Evolutionary conservation across 2,329 filamentous ascomycete genomes (phyloP).

Genomic region (Madurella fahalii): DNA sequence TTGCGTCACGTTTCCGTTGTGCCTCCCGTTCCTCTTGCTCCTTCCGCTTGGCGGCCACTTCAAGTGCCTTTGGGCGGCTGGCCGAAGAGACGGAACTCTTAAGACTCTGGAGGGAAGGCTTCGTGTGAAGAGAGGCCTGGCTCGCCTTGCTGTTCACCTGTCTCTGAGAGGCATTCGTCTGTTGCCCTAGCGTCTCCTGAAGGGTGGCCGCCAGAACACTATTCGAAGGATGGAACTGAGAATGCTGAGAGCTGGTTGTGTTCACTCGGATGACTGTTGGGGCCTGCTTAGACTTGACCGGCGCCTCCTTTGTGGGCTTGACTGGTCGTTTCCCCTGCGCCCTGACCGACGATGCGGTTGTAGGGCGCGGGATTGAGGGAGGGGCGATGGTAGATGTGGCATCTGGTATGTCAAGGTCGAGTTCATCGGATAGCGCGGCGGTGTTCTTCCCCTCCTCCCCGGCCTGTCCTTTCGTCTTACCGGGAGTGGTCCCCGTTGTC

Average conservation of each 20-base stretch:
- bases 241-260: constrained; percentile 55
- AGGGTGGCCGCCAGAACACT: constrained; percentile 54
- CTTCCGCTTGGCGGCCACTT: constrained; percentile 74
- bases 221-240: constrained; percentile 57
- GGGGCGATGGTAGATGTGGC: constrained; percentile 55
- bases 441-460: constrained; percentile 33
- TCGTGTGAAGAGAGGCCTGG: constrained; percentile 59
- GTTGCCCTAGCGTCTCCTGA: constrained; percentile 48
- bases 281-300: constrained; percentile 58
- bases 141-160: constrained; percentile 62
- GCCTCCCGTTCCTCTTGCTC: constrained; percentile 80
- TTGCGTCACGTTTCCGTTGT: constrained; percentile 74
- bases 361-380: constrained; percentile 53
- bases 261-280: constrained; percentile 71
- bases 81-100: constrained; percentile 61
- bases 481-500: constrained; percentile 48
- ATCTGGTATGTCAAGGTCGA: constrained; percentile 55
- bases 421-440: constrained; percentile 32
- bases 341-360: constrained; percentile 45
- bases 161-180: constrained; percentile 32
- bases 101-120: constrained; percentile 54
- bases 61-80: constrained; percentile 66
- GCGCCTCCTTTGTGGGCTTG: constrained; percentile 58
- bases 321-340: constrained; percentile 55
- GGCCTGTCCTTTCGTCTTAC: constrained; percentile 39